Conservation (phyloP, 495 filamentous ascomycete genomes). For the Xylaria intraflava region DNA sequence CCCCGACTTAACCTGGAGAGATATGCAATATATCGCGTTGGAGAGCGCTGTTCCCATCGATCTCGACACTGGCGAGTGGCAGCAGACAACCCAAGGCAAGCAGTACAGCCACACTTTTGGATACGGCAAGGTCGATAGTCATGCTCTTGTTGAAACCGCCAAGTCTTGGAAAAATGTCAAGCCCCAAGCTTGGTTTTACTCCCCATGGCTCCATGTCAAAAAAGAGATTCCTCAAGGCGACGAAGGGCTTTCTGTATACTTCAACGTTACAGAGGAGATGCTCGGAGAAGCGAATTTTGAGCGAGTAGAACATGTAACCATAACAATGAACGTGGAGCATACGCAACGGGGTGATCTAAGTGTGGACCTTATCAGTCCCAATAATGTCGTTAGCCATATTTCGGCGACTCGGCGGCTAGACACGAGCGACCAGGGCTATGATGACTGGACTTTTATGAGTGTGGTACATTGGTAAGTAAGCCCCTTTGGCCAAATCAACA, state of each 20-base stretch:
- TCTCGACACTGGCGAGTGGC: slow-evolving; percentile 67
- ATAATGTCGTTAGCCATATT: slow-evolving; percentile 75
- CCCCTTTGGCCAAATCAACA: slow-evolving; percentile 13
- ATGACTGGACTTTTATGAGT: slow-evolving; percentile 98
- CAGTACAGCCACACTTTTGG: slow-evolving; percentile 91
- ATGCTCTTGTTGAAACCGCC: slow-evolving; percentile 75
- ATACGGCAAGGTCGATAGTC: slow-evolving; percentile 90
- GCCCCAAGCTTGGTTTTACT: slow-evolving; percentile 93
- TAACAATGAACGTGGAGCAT: slow-evolving; percentile 94
- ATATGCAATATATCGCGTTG: slow-evolving; percentile 86
- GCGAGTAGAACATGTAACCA: slow-evolving; percentile 84
- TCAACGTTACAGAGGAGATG: slow-evolving; percentile 70
- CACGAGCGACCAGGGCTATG: slow-evolving; percentile 60
- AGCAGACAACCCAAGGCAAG: slow-evolving; percentile 68
- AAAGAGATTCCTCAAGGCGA: slow-evolving; percentile 81
- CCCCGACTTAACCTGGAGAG: slow-evolving; percentile 86
- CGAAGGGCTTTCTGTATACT: slow-evolving; percentile 67
- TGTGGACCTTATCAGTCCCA: slow-evolving; percentile 83
- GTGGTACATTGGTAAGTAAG: slow-evolving; percentile 88
- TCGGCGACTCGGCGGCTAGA: slow-evolving; percentile 66
- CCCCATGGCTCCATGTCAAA: slow-evolving; percentile 87
- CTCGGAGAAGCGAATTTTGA: slow-evolving; percentile 76
- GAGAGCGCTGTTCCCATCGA: slow-evolving; percentile 77
- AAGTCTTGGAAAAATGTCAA: slow-evolving; percentile 84
- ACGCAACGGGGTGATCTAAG: slow-evolving; percentile 82